Conservation (phyloP, 1,284 basidiomycete species). For the Termitomyces sp. region DNA sequence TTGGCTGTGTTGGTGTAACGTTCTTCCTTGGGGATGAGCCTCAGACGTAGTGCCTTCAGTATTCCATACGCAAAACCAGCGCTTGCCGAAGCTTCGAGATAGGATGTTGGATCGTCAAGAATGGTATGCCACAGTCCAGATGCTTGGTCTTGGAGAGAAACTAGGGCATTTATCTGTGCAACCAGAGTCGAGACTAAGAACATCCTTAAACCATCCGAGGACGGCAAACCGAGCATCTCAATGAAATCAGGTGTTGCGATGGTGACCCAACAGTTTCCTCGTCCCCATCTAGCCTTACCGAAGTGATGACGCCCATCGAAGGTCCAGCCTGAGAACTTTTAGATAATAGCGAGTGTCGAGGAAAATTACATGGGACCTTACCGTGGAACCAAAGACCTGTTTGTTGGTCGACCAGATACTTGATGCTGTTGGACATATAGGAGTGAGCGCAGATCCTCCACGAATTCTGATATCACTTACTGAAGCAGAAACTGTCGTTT, state of each 20-base stretch:
- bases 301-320: constrained; percentile 51
- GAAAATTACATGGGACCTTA: constrained; percentile 22
- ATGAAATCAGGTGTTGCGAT: constrained; percentile 61
- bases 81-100: constrained; percentile 55
- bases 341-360: constrained; percentile 11
- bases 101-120: constrained; percentile 50
- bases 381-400: constrained; percentile 55
- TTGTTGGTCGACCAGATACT: constrained; percentile 45
- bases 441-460: constrained; percentile 6
- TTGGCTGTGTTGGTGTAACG: constrained; percentile 41
- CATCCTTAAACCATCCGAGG: constrained; percentile 39
- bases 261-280: constrained; percentile 66
- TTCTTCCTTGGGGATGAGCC: constrained; percentile 40
- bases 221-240: constrained; percentile 40
- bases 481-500: constrained; percentile 56
- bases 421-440: constrained; percentile 26
- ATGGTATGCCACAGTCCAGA: constrained; percentile 63
- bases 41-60: constrained; percentile 46
- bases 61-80: constrained; percentile 64
- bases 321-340: constrained; percentile 36
- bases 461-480: constrained; percentile 21
- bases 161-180: constrained; percentile 51
- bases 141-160: constrained; percentile 41
- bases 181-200: constrained; percentile 44
- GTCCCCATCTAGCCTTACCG: constrained; percentile 53